phyloP scores from a whole-genome alignment of 352 stramenopile genomes.

The Phytophthora syringae region DNA sequence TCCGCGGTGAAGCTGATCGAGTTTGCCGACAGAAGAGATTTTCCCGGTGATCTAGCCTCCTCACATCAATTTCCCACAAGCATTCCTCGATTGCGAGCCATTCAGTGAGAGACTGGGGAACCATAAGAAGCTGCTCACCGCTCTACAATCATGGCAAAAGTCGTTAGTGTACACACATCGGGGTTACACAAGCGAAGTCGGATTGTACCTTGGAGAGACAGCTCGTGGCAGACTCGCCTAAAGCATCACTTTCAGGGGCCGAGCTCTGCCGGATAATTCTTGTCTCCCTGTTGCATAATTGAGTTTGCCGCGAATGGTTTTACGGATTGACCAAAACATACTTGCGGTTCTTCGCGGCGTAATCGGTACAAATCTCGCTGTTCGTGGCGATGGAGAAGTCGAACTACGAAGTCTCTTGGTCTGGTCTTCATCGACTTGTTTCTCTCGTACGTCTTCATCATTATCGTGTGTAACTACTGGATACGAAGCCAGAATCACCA shows the following conservation, averaged over 20 bases:
- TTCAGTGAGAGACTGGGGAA: constrained; percentile 36
- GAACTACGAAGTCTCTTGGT: constrained; percentile 19
- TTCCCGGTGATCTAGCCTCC: constrained; percentile 25
- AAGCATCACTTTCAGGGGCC: constrained; percentile 25
- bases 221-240: background rate
- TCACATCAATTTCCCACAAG: constrained; percentile 67
- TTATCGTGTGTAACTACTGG: constrained; percentile 24
- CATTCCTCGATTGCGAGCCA: constrained; percentile 64
- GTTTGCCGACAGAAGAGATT: constrained; percentile 22
- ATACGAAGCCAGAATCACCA: constrained; percentile 39
- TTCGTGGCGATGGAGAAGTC: constrained; percentile 34
- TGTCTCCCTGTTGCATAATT: constrained; percentile 27
- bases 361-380: constrained; percentile 13
- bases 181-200: background rate
- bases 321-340: constrained; percentile 49
- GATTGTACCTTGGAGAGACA: constrained; percentile 25
- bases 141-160: constrained; percentile 14
- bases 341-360: constrained; percentile 39
- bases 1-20: constrained; percentile 20
- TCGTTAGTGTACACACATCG: background rate
- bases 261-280: constrained; percentile 36
- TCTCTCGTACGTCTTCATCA: constrained; percentile 10
- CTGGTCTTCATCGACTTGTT: constrained; percentile 10
- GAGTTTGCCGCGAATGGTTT: constrained; percentile 50
- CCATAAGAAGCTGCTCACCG: constrained; percentile 10